Conservation (phyloP, 2,329 filamentous ascomycete genomes). For the Pleomassaria siparia region DNA sequence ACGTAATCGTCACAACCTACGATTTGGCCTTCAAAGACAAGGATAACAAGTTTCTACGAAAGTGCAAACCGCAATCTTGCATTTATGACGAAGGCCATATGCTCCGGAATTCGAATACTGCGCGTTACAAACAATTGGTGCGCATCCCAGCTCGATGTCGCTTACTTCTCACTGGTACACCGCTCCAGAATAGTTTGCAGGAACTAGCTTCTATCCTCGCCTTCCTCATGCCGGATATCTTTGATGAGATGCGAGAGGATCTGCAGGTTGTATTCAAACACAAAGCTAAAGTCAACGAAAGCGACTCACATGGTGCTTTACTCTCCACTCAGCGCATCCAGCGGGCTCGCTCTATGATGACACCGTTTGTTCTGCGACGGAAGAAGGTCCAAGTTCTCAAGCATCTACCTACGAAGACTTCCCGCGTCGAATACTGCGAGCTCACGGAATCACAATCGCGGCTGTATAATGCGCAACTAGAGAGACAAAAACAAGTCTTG, state of each 20-base stretch:
- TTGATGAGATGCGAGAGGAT: constrained; percentile 71
- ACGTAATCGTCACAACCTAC: constrained; percentile 73
- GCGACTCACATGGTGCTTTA: constrained; percentile 70
- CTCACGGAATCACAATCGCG: constrained; percentile 71
- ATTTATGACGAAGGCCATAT: constrained; percentile 96
- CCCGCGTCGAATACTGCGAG: constrained; percentile 77
- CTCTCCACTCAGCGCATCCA: constrained; percentile 85
- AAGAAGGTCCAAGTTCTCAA: constrained; percentile 89
- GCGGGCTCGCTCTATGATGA: constrained; percentile 86
- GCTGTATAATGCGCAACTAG: constrained; percentile 73
- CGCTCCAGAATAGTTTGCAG: constrained; percentile 90
- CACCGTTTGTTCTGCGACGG: constrained; percentile 89
- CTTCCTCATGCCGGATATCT: constrained; percentile 90
- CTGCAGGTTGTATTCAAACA: constrained; percentile 89
- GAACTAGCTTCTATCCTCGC: constrained; percentile 87
- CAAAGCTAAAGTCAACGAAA: constrained; percentile 80
- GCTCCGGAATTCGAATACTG: constrained; percentile 83
- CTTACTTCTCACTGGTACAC: constrained; percentile 85
- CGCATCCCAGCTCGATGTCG: constrained; percentile 79
- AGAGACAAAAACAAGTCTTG: constrained; percentile 61
- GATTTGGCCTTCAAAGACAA: constrained; percentile 62
- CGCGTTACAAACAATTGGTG: constrained; percentile 77
- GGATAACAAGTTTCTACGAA: constrained; percentile 65
- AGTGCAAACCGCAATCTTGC: constrained; percentile 58
- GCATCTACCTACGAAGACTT: constrained; percentile 78